Conservation (phyloP, 176 grass and related monocot genomes). For the Neostapfia colusana region DNA sequence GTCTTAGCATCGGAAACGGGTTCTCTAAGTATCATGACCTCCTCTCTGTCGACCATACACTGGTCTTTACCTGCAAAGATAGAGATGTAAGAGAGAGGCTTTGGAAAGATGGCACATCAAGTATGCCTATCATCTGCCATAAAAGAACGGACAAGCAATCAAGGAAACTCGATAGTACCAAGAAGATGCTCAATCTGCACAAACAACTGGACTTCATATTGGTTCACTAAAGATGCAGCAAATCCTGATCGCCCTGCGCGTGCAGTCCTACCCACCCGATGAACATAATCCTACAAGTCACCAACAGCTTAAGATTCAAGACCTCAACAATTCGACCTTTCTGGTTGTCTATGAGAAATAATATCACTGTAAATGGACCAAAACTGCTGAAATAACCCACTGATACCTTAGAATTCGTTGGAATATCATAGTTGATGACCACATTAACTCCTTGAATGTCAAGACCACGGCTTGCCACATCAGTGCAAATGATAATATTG, state of each 20-base stretch:
- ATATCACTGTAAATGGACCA: neutral
- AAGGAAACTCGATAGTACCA: constrained; percentile 50
- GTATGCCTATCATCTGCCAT: neutral
- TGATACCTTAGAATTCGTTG: constrained; percentile 80
- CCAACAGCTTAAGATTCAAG: neutral
- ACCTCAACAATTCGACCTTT: neutral
- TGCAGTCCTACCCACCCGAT: constrained; percentile 94
- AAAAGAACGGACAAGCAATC: neutral
- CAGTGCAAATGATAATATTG: constrained; percentile 83
- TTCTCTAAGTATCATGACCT: constrained; percentile 70
- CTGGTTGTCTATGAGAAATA: neutral
- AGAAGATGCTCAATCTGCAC: constrained; percentile 68
- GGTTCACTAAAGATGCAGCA: constrained; percentile 86
- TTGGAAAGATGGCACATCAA: neutral
- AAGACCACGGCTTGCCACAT: constrained; percentile 94
- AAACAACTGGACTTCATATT: constrained; percentile 86
- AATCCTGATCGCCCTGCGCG: constrained; percentile 83
- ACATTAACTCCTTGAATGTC: constrained; percentile 90
- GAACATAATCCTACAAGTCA: constrained; percentile 83
- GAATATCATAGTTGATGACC: constrained; percentile 94
- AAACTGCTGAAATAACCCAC: constrained; percentile 10
- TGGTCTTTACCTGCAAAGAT: constrained; percentile 46
- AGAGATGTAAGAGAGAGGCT: neutral
- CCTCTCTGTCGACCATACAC: constrained; percentile 41
- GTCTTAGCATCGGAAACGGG: constrained; percentile 67